Evolutionary conservation across 83 land plant species (phyloP), one percentile per base, ranked within the genome.

Genomic region (Diphasiastrum complanatum): DNA sequence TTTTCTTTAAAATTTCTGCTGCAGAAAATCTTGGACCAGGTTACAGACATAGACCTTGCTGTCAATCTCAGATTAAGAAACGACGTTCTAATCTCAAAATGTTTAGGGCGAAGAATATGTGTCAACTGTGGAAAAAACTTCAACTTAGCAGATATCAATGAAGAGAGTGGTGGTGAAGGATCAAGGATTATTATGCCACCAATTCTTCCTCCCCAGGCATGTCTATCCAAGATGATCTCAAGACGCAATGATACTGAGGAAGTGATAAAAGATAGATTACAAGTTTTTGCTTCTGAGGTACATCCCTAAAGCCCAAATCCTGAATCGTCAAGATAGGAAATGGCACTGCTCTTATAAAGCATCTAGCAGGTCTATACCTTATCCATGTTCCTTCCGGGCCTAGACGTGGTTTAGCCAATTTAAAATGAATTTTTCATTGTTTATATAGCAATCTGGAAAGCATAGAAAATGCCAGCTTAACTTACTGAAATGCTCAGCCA

Each of bases 101-200:
- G 95, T 65, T 72, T 87, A 60, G 95, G 95, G 26, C 74, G 95
- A 65, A 73, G 95, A 53, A 75, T 79, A 12, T 87, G 95, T 52
- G 69, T 79, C 53, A 66, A 80, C 50, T 87, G 95, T 64, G 85
- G 89, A 26, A 76, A 74, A 14, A 84, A 77, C 45, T 87, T 54
- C 51, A 87, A 87, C 60, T 48, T 87, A 57, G 89, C 95, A 2
- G 33, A 64, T 24, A 79, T 87, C 46, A 74, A 84, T 59, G 54
- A 81, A 27, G 72, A 81, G 67, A 78, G 65, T 25, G 80, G 79
- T 50, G 67, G 81, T 70, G 89, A 80, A 4, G 55, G 38, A 24
- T 77, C 85, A 33, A 80, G 71, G n/a, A 71, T 88, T 19, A 68
- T 40, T 70, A 88, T 88, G 95, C 74, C 79, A 48, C 84, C 89